These are phyloP conservation scores for Hypoxylon sp. DNA, from an alignment of 2,329 filamentous ascomycete species.

Conservation along the genomic window DNA sequence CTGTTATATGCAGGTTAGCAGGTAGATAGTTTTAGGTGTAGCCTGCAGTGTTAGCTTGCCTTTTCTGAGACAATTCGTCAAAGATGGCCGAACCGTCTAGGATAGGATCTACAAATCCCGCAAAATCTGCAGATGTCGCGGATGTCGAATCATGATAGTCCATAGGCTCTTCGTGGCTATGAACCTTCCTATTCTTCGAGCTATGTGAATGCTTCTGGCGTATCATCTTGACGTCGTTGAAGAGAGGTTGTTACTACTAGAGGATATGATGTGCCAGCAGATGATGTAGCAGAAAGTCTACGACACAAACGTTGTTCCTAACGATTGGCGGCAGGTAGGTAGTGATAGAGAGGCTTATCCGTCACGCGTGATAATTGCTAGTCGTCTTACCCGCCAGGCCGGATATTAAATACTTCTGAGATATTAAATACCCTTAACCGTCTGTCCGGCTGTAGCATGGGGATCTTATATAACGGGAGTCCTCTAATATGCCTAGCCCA, in stretches of 20 bases:
- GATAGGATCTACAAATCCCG: slow-evolving; percentile 41
- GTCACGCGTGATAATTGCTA: slow-evolving; percentile 21
- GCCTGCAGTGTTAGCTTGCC: slow-evolving; percentile 23
- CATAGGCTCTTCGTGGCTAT: slow-evolving; percentile 20
- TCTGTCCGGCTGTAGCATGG: slow-evolving; percentile 26
- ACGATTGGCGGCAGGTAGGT: slow-evolving; percentile 31
- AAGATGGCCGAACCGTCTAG: slow-evolving; percentile 42
- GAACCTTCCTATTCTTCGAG: slow-evolving; percentile 32
- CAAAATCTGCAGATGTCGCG: slow-evolving; percentile 33
- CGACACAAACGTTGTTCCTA: slow-evolving; percentile 23
- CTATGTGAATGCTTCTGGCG: slow-evolving; percentile 41
- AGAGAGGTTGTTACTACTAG: slow-evolving; percentile 19
- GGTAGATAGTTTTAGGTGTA: slow-evolving; percentile 1
- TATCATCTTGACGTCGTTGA: slow-evolving; percentile 35
- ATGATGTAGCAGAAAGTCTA: slow-evolving; percentile 24
- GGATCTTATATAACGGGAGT: slow-evolving; percentile 38
- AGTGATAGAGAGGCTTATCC: slow-evolving; percentile 28
- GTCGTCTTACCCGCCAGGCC: slow-evolving; percentile 41
- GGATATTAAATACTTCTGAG: slow-evolving; percentile 46
- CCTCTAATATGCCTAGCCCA: slow-evolving; percentile 20
- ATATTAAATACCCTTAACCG: slow-evolving; percentile 42
- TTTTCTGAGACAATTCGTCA: slow-evolving; percentile 43
- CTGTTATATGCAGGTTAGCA: slow-evolving; percentile 30
- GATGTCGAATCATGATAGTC: slow-evolving; percentile 31
- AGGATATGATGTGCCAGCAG: slow-evolving; percentile 19